A percentile compares a stretch with the other conserved stretches of the same genome.
phyloP scores from a whole-genome alignment of 805 yeast species.

The Saccharomyces paradoxus region DNA sequence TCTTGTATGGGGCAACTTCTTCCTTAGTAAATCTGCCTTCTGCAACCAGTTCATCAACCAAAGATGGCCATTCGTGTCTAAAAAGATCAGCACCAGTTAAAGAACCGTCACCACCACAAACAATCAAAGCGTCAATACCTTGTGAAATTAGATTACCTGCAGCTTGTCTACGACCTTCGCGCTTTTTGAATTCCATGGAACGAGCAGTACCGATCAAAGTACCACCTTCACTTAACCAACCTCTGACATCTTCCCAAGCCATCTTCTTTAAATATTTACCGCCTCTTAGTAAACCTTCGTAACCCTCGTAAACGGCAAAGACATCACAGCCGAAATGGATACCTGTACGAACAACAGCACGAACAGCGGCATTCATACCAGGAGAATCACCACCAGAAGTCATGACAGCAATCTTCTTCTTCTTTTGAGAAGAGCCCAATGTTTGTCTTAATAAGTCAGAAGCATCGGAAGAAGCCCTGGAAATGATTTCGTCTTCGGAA shows the following conservation, averaged over 20 bases:
- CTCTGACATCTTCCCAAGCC: conserved; percentile 92
- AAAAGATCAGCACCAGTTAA: conserved; percentile 94
- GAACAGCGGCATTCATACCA: conserved; percentile 94
- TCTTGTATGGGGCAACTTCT: conserved; percentile 53
- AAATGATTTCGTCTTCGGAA: conserved; percentile 6
- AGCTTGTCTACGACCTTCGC: conserved; percentile 74
- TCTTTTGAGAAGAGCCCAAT: conserved; percentile 9
- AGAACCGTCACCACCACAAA: conserved; percentile 98
- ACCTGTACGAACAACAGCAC: conserved; percentile 92
- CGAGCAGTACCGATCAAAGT: conserved; percentile 95
- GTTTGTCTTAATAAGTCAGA: conserved; percentile 13
- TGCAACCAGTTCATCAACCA: conserved; percentile 61
- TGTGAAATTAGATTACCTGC: conserved; percentile 75
- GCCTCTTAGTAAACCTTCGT: conserved; percentile 85
- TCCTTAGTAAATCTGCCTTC: conserved; percentile 49
- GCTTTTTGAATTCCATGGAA: conserved; percentile 75
- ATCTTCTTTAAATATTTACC: conserved; percentile 70
- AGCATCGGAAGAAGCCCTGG: conserved; percentile 17
- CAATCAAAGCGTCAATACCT: conserved; percentile 92
- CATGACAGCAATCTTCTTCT: conserved; percentile 73
- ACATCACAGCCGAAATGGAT: conserved; percentile 83
- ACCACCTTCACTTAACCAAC: conserved; percentile 89
- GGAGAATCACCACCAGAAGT: conserved; percentile 99
- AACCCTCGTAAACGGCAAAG: conserved; percentile 88
- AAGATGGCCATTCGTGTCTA: conserved; percentile 89